Evolutionary conservation across 2,329 filamentous ascomycete genomes (phyloP), one percentile per base, ranked within the genome.

Genomic region (Penicillium sp.): DNA sequence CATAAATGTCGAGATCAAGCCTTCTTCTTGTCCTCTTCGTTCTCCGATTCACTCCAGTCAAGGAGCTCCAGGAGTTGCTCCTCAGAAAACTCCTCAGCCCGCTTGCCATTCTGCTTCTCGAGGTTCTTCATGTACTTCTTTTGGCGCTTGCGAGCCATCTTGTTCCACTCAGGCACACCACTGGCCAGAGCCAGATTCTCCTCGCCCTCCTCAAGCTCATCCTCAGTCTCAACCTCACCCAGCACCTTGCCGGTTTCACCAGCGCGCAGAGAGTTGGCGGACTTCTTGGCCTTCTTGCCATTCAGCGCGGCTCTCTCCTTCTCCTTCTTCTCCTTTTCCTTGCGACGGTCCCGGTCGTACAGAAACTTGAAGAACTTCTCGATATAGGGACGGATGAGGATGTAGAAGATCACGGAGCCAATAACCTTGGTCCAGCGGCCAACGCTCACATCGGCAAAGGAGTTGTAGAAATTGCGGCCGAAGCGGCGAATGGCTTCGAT

Each of bases 31-130:
- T 65, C 70, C 33, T 52, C 63, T 53, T 71, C 70, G 3, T 64
- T 64, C 10, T 42, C 39, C 19, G 39, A 42, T 19, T 76, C 71
- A 82, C 68, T 86, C 81, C 65, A 74, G 59, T 84, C 81, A 71
- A 92, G 73, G 66, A 88, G 85, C 74, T 92, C 87, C 70, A 86
- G 83, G 65, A 93, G 88, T 71, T 92, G 88, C 76, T 89, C 88
- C 72, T 91, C 88, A 58, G 88, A 85, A 63, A 90, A 82, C 57
- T 87, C 84, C 65, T 87, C 86, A 66, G 85, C 81, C 63, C 76
- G 74, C 76, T 84, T 79, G 60, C 90, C 87, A 63, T 86, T 80
- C 48, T 81, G 82, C 66, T 87, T 86, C 59, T 90, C 73, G 67
- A 89, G 71, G 68, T 86, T 83, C 79, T 86, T 86, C 59, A 90